Evolutionary conservation across 139 green algal species (phyloP), one percentile per base, ranked within the genome.

Genomic region (Chara braunii): DNA sequence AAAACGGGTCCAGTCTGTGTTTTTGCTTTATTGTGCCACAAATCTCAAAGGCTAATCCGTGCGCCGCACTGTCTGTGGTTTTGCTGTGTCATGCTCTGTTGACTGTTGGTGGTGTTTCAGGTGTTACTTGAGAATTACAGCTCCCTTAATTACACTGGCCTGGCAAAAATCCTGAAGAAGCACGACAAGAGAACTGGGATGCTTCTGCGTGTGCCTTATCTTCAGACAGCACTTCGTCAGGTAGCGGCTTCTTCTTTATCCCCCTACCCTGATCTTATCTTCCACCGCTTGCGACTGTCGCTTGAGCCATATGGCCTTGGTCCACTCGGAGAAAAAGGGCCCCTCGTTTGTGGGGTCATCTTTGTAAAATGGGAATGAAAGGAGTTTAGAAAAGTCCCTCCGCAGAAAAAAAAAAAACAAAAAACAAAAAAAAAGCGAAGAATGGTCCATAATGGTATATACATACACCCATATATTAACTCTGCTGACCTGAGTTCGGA

Each of bases 131-230:
- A 81, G 32, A 80, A 81, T 36, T 81, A 79, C 57, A 77, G 73
- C 37, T 36, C 43, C 18, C 66, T 81, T 30, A 81, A 81, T 52
- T 76, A 76, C 28, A 62, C 37, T 18, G 74, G 60, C 12, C 37
- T 81, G 34, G 74, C 77, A 3, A 81, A 81, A 48, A 81, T 81
- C 23, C 61, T 81, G 7, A 81, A 81, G 53, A 81, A 81, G 66
- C 74, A 81, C 55, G 74, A 81, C 72, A 81, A 81, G 35, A 44
- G 29, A 18, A 78, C 66, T 9, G 71, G 70, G 29, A 23, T 72
- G 6, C 36, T 78, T 7, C 52, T 78, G 23, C 66, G 70, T 7
- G 53, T 30, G 12, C 59, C 63, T 28, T 78, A 51, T 61, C 45
- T 81, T 14, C 30, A 35, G 34, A 81, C 62, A 22, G 60, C 76